Conservation (phyloP, 139 green algal species). For the Parachlorella kessleri region DNA sequence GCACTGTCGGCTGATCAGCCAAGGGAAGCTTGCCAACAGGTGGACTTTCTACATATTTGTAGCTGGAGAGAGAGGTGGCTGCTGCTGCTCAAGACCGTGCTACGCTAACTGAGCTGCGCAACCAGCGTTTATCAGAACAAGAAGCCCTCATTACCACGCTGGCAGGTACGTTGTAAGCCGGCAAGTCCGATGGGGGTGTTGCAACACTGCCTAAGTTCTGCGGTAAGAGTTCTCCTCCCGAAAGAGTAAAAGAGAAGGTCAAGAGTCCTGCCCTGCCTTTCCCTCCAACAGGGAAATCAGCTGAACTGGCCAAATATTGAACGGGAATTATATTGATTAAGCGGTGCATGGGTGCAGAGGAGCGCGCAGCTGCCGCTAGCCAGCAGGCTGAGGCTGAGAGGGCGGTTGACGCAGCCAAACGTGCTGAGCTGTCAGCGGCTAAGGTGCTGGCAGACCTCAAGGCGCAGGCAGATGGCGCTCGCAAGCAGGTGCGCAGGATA, state of each 20-base stretch:
- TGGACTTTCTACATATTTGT: background rate
- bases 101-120: constrained; percentile 11
- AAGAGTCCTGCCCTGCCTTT: no score
- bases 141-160: background rate
- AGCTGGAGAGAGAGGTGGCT: constrained; percentile 14
- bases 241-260: no score
- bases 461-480: background rate
- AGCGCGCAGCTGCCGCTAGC: constrained; percentile 1
- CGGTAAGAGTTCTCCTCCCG: no score
- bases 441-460: constrained; percentile 16
- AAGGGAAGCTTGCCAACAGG: background rate
- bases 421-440: constrained; percentile 18
- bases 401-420: constrained; percentile 11
- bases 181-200: no score
- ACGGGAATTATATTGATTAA: background rate
- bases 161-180: no score
- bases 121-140: constrained; percentile 16
- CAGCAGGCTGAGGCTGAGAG: constrained; percentile 17
- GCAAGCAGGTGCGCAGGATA: background rate
- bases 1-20: background rate
- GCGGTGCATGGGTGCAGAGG: background rate
- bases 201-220: no score
- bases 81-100: constrained; percentile 5
- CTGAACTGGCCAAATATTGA: background rate
- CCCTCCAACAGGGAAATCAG: no score